Evolutionary conservation across 768 basidiomycete species (phyloP), one percentile per base, ranked within the genome.

Genomic region (Austroboletus festivus): DNA sequence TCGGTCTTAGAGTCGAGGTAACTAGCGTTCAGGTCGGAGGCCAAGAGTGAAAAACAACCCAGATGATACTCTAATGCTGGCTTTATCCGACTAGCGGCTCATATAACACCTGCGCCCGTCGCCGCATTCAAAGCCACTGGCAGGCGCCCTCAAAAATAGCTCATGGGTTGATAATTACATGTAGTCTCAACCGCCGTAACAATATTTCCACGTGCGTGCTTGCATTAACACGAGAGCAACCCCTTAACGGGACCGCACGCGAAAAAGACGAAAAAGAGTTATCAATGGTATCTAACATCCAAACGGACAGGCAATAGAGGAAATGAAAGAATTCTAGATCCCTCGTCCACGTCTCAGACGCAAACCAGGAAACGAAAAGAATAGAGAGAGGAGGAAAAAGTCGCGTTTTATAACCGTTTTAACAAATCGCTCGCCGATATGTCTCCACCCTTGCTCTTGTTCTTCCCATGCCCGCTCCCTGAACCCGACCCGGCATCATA

Each of bases 391-490:
- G 15, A 33, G 15, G 15, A 33, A 33, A 33, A 6, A 33, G 5
- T 4, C 13, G 6, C 35, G 15, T 21, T 48, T 42, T 53, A 70
- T 21, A 59, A 44, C 20, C 64, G 60, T 49, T 47, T 59, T 16
- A 68, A 67, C 52, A 75, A 47, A 15, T 77, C 76, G 28, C 71
- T 72, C 23, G 76, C 74, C 37, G 71, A 67, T 19, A 62, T 43
- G 21, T 68, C 31, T 13, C 31, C 31, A 13, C 31, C 15, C 31
- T 13, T 8, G 13, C 31, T 62, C 40, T 45, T 54, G 40, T 34
- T 46, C 15, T 19, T 50, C 24, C 31, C 21, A 1, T 34, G 37
- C 23, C 18, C 21, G 3, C 48, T 55, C 22, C 55, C 56, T 10
- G 58, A 57, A 39, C 26, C 26, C 26, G 31, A 33, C 31, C 38